Base-by-base conservation (phyloP, 192 early-diverging fungal species). In the Podila verticillata region DNA sequence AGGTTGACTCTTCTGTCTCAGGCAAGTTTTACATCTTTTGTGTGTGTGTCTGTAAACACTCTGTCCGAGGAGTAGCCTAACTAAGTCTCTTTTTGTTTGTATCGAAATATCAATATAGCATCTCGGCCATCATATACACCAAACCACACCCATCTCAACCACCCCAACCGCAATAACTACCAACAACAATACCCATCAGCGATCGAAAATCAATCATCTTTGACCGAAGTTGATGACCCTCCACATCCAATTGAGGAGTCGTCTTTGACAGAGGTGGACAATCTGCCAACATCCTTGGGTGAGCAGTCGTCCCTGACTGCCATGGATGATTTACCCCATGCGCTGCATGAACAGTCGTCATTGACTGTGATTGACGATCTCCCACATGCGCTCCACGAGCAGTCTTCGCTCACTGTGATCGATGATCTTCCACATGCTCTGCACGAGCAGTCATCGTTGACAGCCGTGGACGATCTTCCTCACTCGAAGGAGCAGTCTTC, bases 121-220 rank as follows among this genome's bases (percentile, higher is more conserved):
- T 44, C 13, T 44, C 39, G 39, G 39, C 39, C 39, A 44, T 3
- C 39, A 12, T 44, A 44, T 44, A 44, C 39, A 15, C 2, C 39
- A 12, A 44, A 15, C 17, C 39, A 44, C 39, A 44, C 12, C 17
- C 39, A 39, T 12, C 36, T 12, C 36, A 39, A 39, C 12, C 36
- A 44, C 39, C 39, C 39, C 39, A 44, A 44, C 39, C 39, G 39
- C 39, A 44, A 17, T 15, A 44, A 44, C 39, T 44, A 44, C 39
- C 39, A 44, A 17, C 39, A 39, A 39, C 36, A 44, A 17, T 15
- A 17, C 13, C 77, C 70, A 6, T 80, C 77, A 3, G 58, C 60
- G 1, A 80, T 80, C 30, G 77, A 80, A 7, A 47, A 65, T 17
- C 77, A 80, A 30, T 80, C 77, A 10, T 72, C 77, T 24, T 48